phyloP scores from a whole-genome alignment of 768 basidiomycete genomes.

The Phanerochaete sordida region DNA sequence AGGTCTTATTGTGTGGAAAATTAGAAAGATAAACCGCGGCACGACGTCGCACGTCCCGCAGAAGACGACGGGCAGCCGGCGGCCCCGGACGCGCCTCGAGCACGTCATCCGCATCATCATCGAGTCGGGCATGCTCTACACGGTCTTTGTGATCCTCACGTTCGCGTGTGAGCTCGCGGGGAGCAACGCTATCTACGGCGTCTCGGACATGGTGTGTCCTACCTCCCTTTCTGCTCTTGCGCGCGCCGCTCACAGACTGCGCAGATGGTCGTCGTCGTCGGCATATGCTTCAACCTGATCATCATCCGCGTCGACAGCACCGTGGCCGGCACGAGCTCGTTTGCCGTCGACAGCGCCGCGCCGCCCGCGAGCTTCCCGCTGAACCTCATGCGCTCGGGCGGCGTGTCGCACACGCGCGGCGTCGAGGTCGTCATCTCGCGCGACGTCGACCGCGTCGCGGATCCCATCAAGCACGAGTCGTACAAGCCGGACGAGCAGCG shows the following conservation, averaged over 20 bases:
- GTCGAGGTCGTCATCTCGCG: constrained; percentile 9
- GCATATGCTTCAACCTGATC: constrained; percentile 29
- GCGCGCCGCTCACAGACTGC: not conserved
- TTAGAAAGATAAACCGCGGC: constrained; percentile 6
- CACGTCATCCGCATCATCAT: constrained; percentile 26
- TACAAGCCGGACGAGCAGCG: not conserved
- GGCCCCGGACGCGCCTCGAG: not conserved
- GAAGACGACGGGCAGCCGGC: not conserved
- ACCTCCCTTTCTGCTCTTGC: not conserved
- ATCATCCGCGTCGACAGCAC: constrained; percentile 23
- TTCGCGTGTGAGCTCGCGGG: constrained; percentile 19
- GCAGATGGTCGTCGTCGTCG: constrained; percentile 21
- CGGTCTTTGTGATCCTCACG: constrained; percentile 15
- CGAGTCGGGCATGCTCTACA: constrained; percentile 29
- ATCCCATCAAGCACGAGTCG: constrained; percentile 5
- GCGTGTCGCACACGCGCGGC: not conserved
- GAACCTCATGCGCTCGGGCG: constrained; percentile 5
- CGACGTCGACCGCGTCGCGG: constrained; percentile 5
- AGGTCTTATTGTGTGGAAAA: constrained; percentile 12
- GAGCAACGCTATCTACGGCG: constrained; percentile 23
- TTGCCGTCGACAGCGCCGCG: not conserved
- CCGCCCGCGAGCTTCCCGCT: constrained; percentile 6
- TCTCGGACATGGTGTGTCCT: constrained; percentile 21
- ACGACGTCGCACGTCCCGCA: constrained; percentile 1
- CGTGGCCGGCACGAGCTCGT: not conserved